phyloP scores from a whole-genome alignment of 805 yeast genomes.

The Metschnikowia arizonensis region DNA sequence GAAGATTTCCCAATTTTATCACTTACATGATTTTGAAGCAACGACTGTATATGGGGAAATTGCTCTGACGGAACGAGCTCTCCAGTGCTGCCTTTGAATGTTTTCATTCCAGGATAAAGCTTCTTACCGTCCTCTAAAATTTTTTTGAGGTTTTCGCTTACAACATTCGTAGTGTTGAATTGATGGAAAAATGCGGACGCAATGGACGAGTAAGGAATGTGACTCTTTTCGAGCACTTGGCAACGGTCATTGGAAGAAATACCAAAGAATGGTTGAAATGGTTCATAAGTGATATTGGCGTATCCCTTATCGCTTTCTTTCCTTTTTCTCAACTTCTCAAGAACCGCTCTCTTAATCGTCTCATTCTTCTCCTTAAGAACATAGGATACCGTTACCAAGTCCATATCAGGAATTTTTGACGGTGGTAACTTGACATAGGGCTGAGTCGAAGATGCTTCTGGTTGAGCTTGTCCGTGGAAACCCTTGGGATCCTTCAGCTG shows the following conservation, averaged over 20 bases:
- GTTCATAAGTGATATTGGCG: slow-evolving; percentile 83
- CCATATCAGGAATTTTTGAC: slow-evolving; percentile 90
- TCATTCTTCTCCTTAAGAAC: slow-evolving; percentile 71
- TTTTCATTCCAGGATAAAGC: slow-evolving; percentile 41
- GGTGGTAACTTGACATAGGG: slow-evolving; percentile 86
- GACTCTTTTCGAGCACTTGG: slow-evolving; percentile 48
- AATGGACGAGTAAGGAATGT: slow-evolving; percentile 77
- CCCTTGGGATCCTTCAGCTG: slow-evolving; percentile 15
- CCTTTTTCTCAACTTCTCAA: slow-evolving; percentile 73
- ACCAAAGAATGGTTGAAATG: slow-evolving; percentile 75
- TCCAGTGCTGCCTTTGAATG: slow-evolving; percentile 50
- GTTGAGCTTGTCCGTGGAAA: slow-evolving; percentile 14
- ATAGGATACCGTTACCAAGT: slow-evolving; percentile 74
- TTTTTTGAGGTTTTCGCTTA: slow-evolving; percentile 39
- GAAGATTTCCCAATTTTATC: slow-evolving; percentile 21
- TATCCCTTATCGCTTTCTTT: slow-evolving; percentile 68
- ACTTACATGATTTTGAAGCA: slow-evolving; percentile 28
- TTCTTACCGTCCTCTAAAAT: slow-evolving; percentile 42
- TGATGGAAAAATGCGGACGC: slow-evolving; percentile 62
- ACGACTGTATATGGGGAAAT: slow-evolving; percentile 45
- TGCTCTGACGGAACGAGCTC: slow-evolving; percentile 45
- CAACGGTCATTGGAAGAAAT: slow-evolving; percentile 50
- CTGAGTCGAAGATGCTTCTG: slow-evolving; percentile 43
- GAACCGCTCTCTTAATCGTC: slow-evolving; percentile 77
- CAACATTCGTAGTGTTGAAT: slow-evolving; percentile 55